Conservation (phyloP, 768 basidiomycete genomes). For the Exsudoporus frostii region DNA sequence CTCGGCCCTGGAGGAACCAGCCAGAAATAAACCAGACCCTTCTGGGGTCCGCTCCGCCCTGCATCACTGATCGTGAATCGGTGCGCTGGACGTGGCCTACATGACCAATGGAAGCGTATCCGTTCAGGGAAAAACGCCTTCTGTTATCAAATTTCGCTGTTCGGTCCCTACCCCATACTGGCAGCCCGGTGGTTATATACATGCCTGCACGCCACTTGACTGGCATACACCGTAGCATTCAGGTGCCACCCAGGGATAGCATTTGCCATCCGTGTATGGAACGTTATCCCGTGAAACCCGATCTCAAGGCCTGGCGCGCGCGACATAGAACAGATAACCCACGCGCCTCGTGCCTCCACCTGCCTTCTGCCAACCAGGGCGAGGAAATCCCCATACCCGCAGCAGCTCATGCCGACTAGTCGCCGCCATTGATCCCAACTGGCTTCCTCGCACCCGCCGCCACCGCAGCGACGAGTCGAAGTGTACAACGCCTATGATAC, state of each 20-base stretch:
- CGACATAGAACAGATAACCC: neutral
- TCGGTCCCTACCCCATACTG: neutral
- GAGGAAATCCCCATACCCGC: slow-evolving; percentile 5
- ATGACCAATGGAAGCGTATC: slow-evolving; percentile 2
- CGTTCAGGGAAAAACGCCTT: neutral
- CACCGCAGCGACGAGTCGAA: slow-evolving; percentile 20
- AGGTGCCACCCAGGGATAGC: neutral
- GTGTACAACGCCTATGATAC: slow-evolving; percentile 3
- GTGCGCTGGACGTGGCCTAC: neutral
- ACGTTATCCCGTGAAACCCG: neutral
- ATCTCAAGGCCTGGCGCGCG: neutral
- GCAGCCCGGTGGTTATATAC: neutral
- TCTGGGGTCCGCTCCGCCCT: slow-evolving; percentile 1
- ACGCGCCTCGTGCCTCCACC: neutral
- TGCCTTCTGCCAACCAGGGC: neutral
- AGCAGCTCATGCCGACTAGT: neutral
- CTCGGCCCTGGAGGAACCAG: slow-evolving; percentile 1
- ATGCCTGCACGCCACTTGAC: neutral
- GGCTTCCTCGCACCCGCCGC: slow-evolving; percentile 24
- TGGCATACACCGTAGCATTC: too few species aligned
- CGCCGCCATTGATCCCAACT: slow-evolving; percentile 1
- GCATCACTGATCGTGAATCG: slow-evolving; percentile 18
- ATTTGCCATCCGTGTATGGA: neutral
- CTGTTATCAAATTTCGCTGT: neutral
- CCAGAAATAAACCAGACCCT: slow-evolving; percentile 5